These are phyloP conservation scores for Silene vulgaris DNA, from an alignment of 179 eudicot genomes.

Conservation along the genomic window DNA sequence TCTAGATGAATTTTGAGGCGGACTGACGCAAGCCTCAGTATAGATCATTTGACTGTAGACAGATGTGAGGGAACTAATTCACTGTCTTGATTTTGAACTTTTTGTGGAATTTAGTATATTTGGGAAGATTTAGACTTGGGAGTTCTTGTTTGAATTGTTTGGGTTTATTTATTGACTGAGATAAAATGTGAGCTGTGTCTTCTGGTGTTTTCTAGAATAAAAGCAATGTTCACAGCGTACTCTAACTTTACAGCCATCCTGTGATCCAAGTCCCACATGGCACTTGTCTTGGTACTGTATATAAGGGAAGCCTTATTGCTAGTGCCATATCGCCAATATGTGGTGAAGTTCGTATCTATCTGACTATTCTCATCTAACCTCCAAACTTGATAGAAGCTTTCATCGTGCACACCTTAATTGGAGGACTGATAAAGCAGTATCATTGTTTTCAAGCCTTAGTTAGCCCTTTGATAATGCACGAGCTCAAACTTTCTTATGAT, in stretches of 20 bases:
- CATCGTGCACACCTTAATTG: background rate
- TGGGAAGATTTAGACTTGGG: background rate
- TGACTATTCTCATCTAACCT: background rate
- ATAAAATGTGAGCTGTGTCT: background rate
- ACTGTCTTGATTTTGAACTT: background rate
- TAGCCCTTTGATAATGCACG: background rate
- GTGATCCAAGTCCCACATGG: background rate
- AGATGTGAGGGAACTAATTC: background rate
- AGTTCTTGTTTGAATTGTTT: background rate
- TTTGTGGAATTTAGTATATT: background rate
- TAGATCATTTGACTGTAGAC: slow-evolving; percentile 6
- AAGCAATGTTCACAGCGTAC: background rate
- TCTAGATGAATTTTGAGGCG: background rate
- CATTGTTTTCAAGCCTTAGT: background rate
- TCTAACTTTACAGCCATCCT: slow-evolving; percentile 2
- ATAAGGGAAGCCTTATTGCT: background rate
- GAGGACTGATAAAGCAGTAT: background rate
- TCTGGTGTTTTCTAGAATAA: background rate
- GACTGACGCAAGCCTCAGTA: background rate
- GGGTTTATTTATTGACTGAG: background rate
- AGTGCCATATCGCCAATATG: background rate
- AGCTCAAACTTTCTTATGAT: background rate
- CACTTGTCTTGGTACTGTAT: slow-evolving; percentile 1
- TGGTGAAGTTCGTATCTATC: background rate
- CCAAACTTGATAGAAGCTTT: background rate